These are phyloP conservation scores for Cercospora zeina DNA, from an alignment of 2,329 filamentous ascomycete genomes.

Conservation along the genomic window DNA sequence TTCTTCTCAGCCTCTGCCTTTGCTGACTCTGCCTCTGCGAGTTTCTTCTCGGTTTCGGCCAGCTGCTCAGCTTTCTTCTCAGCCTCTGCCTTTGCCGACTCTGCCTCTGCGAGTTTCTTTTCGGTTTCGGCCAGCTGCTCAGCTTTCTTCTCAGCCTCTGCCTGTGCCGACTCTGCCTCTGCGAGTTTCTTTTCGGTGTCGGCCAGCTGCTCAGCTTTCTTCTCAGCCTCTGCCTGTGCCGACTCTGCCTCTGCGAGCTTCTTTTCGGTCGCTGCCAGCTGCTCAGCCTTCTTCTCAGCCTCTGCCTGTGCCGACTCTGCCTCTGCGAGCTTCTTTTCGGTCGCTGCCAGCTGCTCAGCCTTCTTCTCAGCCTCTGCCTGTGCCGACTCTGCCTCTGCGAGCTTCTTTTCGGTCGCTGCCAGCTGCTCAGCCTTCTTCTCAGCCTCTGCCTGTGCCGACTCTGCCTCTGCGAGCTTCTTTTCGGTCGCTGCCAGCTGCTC, in stretches of 20 bases:
- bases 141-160: conserved; percentile 1
- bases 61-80: background rate
- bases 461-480: background rate
- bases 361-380: background rate
- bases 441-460: background rate
- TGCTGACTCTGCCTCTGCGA: conserved; percentile 4
- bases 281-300: background rate
- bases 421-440: background rate
- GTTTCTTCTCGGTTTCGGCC: conserved; percentile 10
- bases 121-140: background rate
- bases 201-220: background rate
- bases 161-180: no score
- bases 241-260: conserved; percentile 15
- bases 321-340: conserved; percentile 17
- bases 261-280: background rate
- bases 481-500: background rate
- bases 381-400: background rate
- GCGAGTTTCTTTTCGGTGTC: conserved; percentile 12
- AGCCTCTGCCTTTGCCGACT: background rate
- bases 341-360: background rate
- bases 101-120: conserved; percentile 14
- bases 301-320: background rate
- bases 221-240: conserved; percentile 10
- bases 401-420: background rate
- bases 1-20: background rate